These are phyloP conservation scores for Primulina tabacum DNA, from an alignment of 257 asterid species.

Conservation along the genomic window DNA sequence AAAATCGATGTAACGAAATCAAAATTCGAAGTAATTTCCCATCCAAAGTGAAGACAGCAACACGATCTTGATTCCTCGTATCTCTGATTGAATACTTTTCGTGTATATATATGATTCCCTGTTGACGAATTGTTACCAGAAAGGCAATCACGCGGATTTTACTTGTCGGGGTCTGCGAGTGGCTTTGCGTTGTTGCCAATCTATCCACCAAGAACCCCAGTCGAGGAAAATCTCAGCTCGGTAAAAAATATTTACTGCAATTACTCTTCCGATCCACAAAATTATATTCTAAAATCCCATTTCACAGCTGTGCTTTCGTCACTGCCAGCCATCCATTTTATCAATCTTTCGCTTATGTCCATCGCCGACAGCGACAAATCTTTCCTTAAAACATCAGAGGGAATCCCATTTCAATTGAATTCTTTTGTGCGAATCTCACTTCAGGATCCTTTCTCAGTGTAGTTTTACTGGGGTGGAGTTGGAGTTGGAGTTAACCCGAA, in stretches of 20 bases:
- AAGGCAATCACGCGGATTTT: background rate
- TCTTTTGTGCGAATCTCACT: background rate
- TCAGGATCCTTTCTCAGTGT: conserved; percentile 26
- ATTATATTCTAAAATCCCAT: background rate
- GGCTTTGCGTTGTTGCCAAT: no score
- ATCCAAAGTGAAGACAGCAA: no score
- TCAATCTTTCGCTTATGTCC: conserved; percentile 1
- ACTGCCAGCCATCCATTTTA: conserved; percentile 25
- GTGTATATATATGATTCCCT: no score
- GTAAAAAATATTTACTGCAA: background rate
- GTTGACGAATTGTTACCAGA: background rate
- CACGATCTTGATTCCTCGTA: no score
- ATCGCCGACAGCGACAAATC: conserved; percentile 35
- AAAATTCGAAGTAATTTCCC: no score
- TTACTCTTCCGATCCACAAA: background rate
- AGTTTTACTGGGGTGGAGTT: conserved; percentile 16
- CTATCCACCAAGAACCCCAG: no score
- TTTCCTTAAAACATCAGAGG: background rate
- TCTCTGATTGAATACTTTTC: no score
- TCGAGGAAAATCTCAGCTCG: background rate
- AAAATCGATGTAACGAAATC: no score
- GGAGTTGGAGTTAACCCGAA: background rate
- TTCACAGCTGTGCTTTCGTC: conserved; percentile 31
- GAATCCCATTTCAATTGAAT: no score
- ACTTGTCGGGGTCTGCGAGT: no score